These are phyloP conservation scores for Diospyros kaki DNA, from an alignment of 148 eudicot genomes.

Conservation along the genomic window DNA sequence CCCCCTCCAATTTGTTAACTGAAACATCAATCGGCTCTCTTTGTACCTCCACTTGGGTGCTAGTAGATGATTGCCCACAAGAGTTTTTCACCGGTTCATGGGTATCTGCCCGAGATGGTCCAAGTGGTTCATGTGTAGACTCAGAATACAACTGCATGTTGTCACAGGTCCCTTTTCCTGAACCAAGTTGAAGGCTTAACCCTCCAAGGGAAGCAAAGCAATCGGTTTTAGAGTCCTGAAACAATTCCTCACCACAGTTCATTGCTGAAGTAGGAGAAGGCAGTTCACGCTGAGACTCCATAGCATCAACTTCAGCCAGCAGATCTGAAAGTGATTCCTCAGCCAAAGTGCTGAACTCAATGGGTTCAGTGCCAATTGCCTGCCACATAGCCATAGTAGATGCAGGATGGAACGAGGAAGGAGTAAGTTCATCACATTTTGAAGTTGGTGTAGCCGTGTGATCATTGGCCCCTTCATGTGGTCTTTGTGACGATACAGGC, in stretches of 20 bases:
- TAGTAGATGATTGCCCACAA: conserved; percentile 32
- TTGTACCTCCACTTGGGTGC: conserved; percentile 29
- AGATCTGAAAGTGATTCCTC: conserved; percentile 94
- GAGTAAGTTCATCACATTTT: conserved; percentile 30
- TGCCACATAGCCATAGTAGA: conserved; percentile 43
- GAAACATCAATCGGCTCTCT: conserved; percentile 25
- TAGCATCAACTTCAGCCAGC: conserved; percentile 92
- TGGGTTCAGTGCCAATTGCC: conserved; percentile 40
- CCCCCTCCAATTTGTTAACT: conserved; percentile 17
- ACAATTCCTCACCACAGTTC: conserved; percentile 56
- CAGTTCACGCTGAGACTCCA: conserved; percentile 71
- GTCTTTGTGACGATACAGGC: conserved; percentile 35
- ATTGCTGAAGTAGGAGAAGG: conserved; percentile 63
- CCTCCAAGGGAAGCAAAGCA: conserved; percentile 67
- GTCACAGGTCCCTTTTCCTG: conserved; percentile 44
- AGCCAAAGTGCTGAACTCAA: conserved; percentile 78
- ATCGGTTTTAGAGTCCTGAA: conserved; percentile 52
- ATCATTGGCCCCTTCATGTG: conserved; percentile 22
- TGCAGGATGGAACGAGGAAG: conserved; percentile 37
- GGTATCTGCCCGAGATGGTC: conserved; percentile 24
- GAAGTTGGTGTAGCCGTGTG: conserved; percentile 23
- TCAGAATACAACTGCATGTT: conserved; percentile 45
- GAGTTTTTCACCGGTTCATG: conserved; percentile 33
- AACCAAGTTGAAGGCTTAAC: conserved; percentile 49
- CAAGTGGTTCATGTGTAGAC: conserved; percentile 20